Base-by-base conservation (phyloP, 768 basidiomycete genomes). In the Serpula lacrymans region DNA sequence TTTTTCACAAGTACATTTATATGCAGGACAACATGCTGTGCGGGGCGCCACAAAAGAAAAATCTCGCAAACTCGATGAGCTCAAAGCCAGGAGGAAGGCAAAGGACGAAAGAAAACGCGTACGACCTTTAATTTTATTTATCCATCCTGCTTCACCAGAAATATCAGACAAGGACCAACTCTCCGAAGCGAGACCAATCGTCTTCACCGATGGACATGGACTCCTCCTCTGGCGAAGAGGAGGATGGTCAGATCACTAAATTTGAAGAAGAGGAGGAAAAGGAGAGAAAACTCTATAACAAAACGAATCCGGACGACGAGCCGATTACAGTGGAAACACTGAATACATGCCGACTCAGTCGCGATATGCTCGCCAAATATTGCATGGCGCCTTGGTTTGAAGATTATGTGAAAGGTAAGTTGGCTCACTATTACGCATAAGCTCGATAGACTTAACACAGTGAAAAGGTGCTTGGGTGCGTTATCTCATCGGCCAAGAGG, bases 51-150 rank as follows among this genome's bases (percentile, higher is more conserved):
- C 86, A 1, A 89, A 85, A 56, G 87, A 90, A 60, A 90, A 90
- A 67, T 71, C 73, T 3, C 73, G 75, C 39, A 87, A 83, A 54
- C 71, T 92, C 7, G 86, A 86, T 45, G 92, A 92, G 58, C 71
- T 96, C 20, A 94, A 87, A 64, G 88, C 85, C 5, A 84, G 74
- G 53, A 76, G 94, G 25, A 88, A 84, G 52, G 91, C 89, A 7
- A 94, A 92, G 64, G 89, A 84, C 49, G 89, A 94, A 61, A 84
- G 85, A 63, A 86, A 83, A 59, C 76, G 83, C 45, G 93, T 92
- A 61, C 48, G 80, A 60, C 28, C 37, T 14, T 25, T 13, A 7
- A 13, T 34, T 39, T 32, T 34, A 35, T 49, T 18, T 32, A 34
- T 34, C 42, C 46, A 50, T 49, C 38, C 17, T 38, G 16, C 32